Conservation (phyloP, 2,329 filamentous ascomycete genomes). For the Monosporascus sp. region DNA sequence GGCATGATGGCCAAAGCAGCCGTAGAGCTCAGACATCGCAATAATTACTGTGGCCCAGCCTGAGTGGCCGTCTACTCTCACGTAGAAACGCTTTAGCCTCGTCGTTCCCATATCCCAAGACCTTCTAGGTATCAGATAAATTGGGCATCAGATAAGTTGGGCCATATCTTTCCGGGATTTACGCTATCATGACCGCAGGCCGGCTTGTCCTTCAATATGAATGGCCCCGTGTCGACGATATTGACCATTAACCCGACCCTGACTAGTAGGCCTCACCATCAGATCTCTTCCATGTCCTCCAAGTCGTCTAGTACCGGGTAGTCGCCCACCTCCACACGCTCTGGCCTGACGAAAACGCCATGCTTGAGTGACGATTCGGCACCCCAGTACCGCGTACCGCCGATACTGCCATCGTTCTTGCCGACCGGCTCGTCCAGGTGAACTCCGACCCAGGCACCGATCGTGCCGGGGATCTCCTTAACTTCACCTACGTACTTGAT, state of each 20-base stretch:
- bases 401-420: slow-evolving; percentile 74
- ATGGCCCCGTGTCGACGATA: too few relatives aligned
- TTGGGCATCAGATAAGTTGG: not conserved
- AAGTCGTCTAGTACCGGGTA: slow-evolving; percentile 66
- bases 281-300: slow-evolving; percentile 74
- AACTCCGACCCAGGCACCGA: slow-evolving; percentile 67
- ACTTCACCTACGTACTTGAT: slow-evolving; percentile 70
- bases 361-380: slow-evolving; percentile 58
- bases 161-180: not conserved
- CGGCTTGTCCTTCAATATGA: too few relatives aligned
- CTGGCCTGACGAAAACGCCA: slow-evolving; percentile 73
- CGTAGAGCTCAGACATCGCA: not conserved
- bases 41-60: not conserved
- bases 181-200: too few relatives aligned
- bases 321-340: slow-evolving; percentile 71
- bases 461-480: slow-evolving; percentile 62
- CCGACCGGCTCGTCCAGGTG: slow-evolving; percentile 74
- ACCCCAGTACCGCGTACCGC: slow-evolving; percentile 64
- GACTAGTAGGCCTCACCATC: slow-evolving; percentile 14
- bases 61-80: not conserved
- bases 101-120: not conserved
- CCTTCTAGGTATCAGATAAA: not conserved
- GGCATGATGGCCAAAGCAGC: not conserved
- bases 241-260: too few relatives aligned
- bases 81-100: not conserved